Conservation (phyloP, 768 basidiomycete genomes). For the Kwoniella pini region DNA sequence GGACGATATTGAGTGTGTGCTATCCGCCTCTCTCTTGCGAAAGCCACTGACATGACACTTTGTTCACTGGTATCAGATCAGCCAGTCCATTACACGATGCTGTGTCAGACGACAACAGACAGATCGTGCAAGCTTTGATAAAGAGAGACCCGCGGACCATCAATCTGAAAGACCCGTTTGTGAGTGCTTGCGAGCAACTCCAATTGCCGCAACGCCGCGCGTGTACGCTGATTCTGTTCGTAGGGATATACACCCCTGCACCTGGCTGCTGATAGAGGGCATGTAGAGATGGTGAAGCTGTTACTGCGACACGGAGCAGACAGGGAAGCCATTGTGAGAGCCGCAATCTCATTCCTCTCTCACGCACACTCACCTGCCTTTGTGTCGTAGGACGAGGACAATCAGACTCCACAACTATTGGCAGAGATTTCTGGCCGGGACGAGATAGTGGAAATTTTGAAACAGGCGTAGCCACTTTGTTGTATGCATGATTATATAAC, state of each 20-base stretch:
- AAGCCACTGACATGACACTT: neutral
- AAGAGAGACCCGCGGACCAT: constrained; percentile 59
- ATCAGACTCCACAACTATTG: constrained; percentile 63
- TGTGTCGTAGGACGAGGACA: constrained; percentile 65
- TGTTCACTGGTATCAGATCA: neutral
- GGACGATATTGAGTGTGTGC: constrained; percentile 10
- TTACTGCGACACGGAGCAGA: constrained; percentile 70
- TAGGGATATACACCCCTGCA: constrained; percentile 89
- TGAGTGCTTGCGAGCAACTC: constrained; percentile 60
- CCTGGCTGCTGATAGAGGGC: constrained; percentile 80
- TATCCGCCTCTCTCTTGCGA: neutral
- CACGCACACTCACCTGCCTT: too few relatives aligned
- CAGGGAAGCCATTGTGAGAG: constrained; percentile 65
- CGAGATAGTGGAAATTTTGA: constrained; percentile 59
- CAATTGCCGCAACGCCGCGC: neutral
- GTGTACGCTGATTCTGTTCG: neutral
- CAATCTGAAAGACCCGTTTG: constrained; percentile 71
- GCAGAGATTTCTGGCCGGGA: constrained; percentile 64
- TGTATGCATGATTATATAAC: neutral
- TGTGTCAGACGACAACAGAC: constrained; percentile 64
- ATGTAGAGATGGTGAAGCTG: constrained; percentile 61
- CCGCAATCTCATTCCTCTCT: too few relatives aligned
- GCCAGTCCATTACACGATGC: constrained; percentile 61
- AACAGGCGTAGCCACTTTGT: neutral
- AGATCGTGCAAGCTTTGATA: constrained; percentile 57